Evolutionary conservation across 768 basidiomycete genomes (phyloP).

Genomic region (Cantharellus anzutake): DNA sequence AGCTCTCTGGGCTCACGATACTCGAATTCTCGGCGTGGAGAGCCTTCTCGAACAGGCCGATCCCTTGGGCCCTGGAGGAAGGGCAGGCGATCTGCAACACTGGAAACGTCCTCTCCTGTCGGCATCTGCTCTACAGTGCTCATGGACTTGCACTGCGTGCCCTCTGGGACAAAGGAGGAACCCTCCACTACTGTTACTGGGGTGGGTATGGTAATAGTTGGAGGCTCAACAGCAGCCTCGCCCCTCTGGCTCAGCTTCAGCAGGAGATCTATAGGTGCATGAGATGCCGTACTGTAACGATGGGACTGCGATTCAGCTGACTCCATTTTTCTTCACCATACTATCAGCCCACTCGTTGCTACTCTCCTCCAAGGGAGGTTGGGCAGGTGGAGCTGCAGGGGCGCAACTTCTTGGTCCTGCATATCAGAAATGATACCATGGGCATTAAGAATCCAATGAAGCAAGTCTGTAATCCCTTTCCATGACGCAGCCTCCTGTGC

Average conservation of each 20-base stretch:
- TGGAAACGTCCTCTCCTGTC: background rate
- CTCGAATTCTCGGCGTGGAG: background rate
- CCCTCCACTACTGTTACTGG: background rate
- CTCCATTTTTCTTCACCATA: background rate
- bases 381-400: background rate
- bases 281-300: background rate
- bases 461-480: background rate
- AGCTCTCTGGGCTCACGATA: background rate
- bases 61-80: too few relatives aligned
- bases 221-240: background rate
- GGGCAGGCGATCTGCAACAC: too few relatives aligned
- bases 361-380: background rate
- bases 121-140: background rate
- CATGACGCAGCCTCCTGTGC: background rate
- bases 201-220: background rate
- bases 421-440: too few relatives aligned
- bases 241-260: background rate
- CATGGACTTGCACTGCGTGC: background rate
- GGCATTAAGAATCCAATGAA: conserved; percentile 1
- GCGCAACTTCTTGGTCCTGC: too few relatives aligned
- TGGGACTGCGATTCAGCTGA: background rate
- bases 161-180: background rate
- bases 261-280: background rate
- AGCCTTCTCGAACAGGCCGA: background rate
- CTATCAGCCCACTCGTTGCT: background rate